A percentile compares a stretch with the other conserved stretches of the same genome.
Conservation (phyloP, 352 stramenopile genomes). For the Blastocystis sp. region DNA sequence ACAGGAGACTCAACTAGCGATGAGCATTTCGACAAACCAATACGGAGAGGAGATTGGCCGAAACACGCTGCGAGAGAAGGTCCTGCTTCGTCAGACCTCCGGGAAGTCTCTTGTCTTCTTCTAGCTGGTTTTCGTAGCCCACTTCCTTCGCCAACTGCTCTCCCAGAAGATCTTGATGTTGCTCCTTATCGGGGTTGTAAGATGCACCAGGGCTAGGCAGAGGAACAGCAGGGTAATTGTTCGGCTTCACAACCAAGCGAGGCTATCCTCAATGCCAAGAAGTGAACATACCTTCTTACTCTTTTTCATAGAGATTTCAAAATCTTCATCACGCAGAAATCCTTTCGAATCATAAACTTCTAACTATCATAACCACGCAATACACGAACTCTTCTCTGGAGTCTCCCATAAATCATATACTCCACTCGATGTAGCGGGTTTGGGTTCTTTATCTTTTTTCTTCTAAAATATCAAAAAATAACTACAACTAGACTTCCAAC, state of each 20-base stretch:
- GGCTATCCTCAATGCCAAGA: neutral
- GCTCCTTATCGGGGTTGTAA: constrained; percentile 27
- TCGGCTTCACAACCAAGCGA: neutral
- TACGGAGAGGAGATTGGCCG: neutral
- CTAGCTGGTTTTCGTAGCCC: neutral
- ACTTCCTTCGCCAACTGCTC: constrained; percentile 1
- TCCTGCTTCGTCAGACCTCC: neutral
- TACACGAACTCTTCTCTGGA: neutral
- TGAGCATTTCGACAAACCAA: neutral
- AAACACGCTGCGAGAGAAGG: neutral
- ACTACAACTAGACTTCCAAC: neutral
- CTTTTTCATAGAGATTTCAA: constrained; percentile 29
- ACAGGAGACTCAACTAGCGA: neutral
- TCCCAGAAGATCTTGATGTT: constrained; percentile 4
- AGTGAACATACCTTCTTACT: neutral
- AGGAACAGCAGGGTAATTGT: neutral
- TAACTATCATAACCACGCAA: neutral
- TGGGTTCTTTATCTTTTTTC: neutral
- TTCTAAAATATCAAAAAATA: neutral
- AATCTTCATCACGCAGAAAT: neutral
- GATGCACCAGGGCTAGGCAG: neutral
- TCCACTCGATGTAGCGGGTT: neutral
- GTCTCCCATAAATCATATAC: neutral
- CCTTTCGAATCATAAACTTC: neutral
- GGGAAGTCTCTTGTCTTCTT: neutral